These are phyloP conservation scores for Chionographis japonica DNA, from an alignment of 106 monocot genomes.

Conservation along the genomic window DNA sequence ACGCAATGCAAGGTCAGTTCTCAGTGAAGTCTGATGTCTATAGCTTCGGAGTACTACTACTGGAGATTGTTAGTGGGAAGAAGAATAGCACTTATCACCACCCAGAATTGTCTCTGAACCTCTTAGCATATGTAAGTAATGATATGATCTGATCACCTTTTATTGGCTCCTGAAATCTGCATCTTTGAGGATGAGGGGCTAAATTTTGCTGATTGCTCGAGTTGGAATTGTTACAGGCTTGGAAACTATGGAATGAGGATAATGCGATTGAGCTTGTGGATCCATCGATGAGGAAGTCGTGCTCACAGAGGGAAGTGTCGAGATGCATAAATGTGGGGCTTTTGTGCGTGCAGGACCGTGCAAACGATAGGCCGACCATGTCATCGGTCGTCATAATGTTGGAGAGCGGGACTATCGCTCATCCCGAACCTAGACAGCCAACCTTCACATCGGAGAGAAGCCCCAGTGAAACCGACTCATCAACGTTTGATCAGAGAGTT, in stretches of 20 bases:
- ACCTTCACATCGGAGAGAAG: constrained; percentile 29
- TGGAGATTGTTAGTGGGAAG: constrained; percentile 40
- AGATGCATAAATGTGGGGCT: constrained; percentile 40
- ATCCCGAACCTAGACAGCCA: constrained; percentile 26
- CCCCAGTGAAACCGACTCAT: constrained; percentile 12
- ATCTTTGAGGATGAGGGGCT: too few relatives aligned
- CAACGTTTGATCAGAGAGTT: not conserved
- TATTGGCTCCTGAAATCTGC: too few relatives aligned
- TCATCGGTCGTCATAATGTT: constrained; percentile 29
- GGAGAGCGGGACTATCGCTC: constrained; percentile 15
- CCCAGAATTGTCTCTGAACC: constrained; percentile 21
- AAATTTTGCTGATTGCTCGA: not conserved
- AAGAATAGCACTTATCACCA: constrained; percentile 26
- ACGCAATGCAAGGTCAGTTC: constrained; percentile 46
- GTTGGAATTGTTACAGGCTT: constrained; percentile 10
- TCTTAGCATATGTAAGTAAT: constrained; percentile 30
- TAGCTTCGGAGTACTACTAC: constrained; percentile 41
- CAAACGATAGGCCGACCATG: constrained; percentile 38
- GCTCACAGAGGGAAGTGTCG: constrained; percentile 7
- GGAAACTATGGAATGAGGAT: constrained; percentile 30
- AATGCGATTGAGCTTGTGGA: constrained; percentile 27
- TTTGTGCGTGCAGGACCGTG: constrained; percentile 36
- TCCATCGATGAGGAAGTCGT: constrained; percentile 15
- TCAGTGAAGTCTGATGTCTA: constrained; percentile 50
- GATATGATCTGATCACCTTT: too few relatives aligned